These are phyloP conservation scores for Phytophthora sojae DNA, from an alignment of 352 stramenopile genomes.

Conservation along the genomic window DNA sequence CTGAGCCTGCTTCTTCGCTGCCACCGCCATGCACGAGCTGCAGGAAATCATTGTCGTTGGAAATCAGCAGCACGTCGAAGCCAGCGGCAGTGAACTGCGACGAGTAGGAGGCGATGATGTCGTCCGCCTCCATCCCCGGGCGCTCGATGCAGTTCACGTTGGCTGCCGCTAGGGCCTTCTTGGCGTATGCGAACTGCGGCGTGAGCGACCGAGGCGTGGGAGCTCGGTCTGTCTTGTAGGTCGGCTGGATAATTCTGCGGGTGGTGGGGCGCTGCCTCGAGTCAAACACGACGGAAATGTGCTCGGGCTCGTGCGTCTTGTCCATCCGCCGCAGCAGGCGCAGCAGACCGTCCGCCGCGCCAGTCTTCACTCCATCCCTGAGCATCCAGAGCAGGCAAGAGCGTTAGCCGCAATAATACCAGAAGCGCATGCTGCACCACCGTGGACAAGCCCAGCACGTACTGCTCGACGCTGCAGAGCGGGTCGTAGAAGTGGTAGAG, in stretches of 20 bases:
- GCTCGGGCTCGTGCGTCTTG: conserved; percentile 50
- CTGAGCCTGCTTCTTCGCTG: neutral
- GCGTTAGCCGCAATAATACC: neutral
- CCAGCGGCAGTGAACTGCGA: conserved; percentile 44
- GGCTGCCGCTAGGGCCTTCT: conserved; percentile 31
- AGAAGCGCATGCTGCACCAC: neutral
- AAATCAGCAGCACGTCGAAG: conserved; percentile 70
- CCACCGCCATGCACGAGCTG: conserved; percentile 53
- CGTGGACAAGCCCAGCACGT: conserved; percentile 3
- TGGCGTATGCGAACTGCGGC: conserved; percentile 54
- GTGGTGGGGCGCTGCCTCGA: conserved; percentile 52
- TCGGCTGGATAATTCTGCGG: conserved; percentile 55
- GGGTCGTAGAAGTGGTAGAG: conserved; percentile 72
- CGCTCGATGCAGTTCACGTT: conserved; percentile 61
- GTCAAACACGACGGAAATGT: conserved; percentile 74
- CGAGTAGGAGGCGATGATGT: conserved; percentile 74
- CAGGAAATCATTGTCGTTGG: conserved; percentile 79
- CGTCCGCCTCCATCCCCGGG: conserved; percentile 66
- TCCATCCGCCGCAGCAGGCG: conserved; percentile 55
- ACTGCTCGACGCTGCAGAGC: conserved; percentile 44
- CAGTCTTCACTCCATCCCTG: conserved; percentile 47
- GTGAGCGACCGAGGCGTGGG: conserved; percentile 49
- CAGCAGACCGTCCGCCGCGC: conserved; percentile 59
- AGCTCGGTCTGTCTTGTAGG: conserved; percentile 56
- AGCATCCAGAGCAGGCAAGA: neutral